phyloP scores from a whole-genome alignment of 2,329 filamentous ascomycete species.

The Penicillium sp. region DNA sequence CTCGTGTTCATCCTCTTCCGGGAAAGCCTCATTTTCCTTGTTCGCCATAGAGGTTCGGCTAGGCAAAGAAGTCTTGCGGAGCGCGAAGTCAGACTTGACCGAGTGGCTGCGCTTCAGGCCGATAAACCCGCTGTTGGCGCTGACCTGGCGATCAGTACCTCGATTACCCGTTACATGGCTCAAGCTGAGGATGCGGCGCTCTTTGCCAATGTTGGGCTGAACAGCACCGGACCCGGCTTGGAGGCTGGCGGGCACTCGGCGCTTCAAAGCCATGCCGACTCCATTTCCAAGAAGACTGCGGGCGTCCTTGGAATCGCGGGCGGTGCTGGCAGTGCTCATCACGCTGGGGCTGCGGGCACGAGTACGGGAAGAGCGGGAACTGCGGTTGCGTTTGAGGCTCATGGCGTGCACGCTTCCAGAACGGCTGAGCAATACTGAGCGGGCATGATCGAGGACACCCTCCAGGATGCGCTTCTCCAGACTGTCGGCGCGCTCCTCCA shows the following conservation, averaged over 20 bases:
- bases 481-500: constrained; percentile 85
- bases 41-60: constrained; percentile 49
- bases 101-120: constrained; percentile 77
- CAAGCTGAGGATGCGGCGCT: constrained; percentile 83
- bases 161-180: constrained; percentile 83
- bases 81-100: constrained; percentile 63
- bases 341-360: constrained; percentile 36
- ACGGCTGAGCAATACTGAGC: constrained; percentile 73
- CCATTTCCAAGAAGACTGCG: constrained; percentile 43
- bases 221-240: constrained; percentile 45
- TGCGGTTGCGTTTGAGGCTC: constrained; percentile 54
- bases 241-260: constrained; percentile 50
- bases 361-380: constrained; percentile 38
- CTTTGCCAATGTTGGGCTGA: constrained; percentile 52
- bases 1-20: constrained; percentile 62
- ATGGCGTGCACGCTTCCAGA: constrained; percentile 58
- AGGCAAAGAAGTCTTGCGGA: constrained; percentile 72
- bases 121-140: constrained; percentile 46
- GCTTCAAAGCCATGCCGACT: constrained; percentile 53
- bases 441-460: constrained; percentile 93
- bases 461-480: constrained; percentile 92
- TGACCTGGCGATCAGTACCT: constrained; percentile 36
- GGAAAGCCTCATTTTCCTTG: constrained; percentile 65
- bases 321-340: constrained; percentile 36
- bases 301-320: constrained; percentile 37